Percentiles rank a stretch among this genome's conserved stretches.
Conservation (phyloP, 441 rosid genomes). For the Metrosideros polymorpha region DNA sequence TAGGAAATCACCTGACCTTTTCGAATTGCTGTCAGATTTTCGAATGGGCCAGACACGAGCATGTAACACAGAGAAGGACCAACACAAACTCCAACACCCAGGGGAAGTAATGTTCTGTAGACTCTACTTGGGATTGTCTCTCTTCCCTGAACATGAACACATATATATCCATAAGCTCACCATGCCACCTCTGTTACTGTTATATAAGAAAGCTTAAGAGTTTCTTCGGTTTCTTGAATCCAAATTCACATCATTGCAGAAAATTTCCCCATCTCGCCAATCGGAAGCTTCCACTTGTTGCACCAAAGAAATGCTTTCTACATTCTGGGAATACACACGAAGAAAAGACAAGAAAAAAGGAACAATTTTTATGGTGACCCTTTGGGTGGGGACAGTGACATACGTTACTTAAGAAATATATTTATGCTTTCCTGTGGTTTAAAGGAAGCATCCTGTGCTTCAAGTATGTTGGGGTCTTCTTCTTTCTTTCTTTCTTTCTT, state of each 20-base stretch:
- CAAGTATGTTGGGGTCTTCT: neutral
- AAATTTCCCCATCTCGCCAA: neutral
- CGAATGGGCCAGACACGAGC: neutral
- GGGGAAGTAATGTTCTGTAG: neutral
- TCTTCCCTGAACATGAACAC: neutral
- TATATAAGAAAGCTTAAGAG: neutral
- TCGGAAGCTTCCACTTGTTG: neutral
- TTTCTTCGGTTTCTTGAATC: neutral
- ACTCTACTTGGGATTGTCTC: neutral
- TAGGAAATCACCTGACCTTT: neutral
- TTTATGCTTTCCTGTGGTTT: constrained; percentile 11
- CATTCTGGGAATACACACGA: neutral
- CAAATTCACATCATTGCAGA: neutral
- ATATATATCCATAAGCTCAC: neutral
- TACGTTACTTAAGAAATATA: neutral
- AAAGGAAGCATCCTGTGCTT: constrained; percentile 15
- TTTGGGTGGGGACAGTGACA: neutral
- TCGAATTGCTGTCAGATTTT: neutral
- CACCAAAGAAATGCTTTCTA: neutral
- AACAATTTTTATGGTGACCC: neutral
- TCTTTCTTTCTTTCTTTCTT: neutral
- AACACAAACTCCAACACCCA: neutral
- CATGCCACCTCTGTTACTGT: neutral
- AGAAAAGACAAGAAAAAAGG: neutral
- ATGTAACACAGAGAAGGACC: neutral